These are phyloP conservation scores for Penicillium sp. DNA, from an alignment of 2,329 filamentous ascomycete genomes.

Conservation along the genomic window DNA sequence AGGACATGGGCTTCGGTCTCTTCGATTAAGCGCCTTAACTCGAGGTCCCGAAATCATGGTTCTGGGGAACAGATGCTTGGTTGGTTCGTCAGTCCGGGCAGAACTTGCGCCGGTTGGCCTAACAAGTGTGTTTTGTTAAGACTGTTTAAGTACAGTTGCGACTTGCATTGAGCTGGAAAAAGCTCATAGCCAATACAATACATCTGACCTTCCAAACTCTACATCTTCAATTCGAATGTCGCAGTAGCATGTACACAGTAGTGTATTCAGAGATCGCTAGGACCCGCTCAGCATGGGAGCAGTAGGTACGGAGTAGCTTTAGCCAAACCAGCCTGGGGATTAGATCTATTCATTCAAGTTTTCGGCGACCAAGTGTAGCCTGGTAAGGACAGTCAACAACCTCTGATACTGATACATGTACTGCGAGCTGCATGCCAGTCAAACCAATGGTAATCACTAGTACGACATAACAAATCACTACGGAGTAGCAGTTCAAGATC, in stretches of 20 bases:
- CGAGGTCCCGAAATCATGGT: conserved; percentile 51
- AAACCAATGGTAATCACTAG: not conserved
- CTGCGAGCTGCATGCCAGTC: not conserved
- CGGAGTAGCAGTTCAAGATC: not conserved
- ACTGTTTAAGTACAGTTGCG: conserved; percentile 39
- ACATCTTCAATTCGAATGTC: not conserved
- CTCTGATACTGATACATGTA: not conserved
- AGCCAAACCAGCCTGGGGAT: conserved; percentile 1
- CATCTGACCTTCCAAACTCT: conserved; percentile 27
- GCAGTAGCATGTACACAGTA: not conserved
- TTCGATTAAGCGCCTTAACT: conserved; percentile 54
- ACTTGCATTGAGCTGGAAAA: conserved; percentile 35
- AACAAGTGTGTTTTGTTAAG: conserved; percentile 30
- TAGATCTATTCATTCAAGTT: not conserved
- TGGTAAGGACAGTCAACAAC: not conserved
- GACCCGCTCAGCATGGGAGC: not conserved
- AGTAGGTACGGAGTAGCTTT: no score
- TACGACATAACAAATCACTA: not conserved
- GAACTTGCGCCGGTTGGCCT: conserved; percentile 27
- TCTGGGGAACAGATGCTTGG: conserved; percentile 57
- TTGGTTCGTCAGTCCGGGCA: conserved; percentile 31
- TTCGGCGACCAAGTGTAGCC: not conserved
- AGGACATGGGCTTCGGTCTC: conserved; percentile 72
- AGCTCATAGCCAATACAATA: conserved; percentile 38
- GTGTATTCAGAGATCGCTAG: not conserved